These are phyloP conservation scores for Singerocomus inundabilis DNA, from an alignment of 1,284 basidiomycete genomes.

Conservation along the genomic window DNA sequence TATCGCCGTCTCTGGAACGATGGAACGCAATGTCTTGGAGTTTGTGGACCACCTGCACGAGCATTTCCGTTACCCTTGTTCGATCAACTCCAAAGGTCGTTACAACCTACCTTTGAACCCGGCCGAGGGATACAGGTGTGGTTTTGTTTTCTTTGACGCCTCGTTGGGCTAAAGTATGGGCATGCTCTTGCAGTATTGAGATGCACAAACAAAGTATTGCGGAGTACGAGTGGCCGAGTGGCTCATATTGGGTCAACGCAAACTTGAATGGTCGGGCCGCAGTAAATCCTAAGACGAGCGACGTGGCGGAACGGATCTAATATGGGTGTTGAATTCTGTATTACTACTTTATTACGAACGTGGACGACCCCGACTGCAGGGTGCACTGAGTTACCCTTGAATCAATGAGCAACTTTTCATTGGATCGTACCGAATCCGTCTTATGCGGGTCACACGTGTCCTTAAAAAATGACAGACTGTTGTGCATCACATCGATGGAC, in stretches of 20 bases:
- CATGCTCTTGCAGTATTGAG: conserved; percentile 56
- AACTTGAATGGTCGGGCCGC: no score
- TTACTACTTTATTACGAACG: conserved; percentile 1
- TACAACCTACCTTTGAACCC: conserved; percentile 78
- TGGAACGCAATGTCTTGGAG: conserved; percentile 93
- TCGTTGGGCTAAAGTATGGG: neutral
- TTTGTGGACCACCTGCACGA: conserved; percentile 91
- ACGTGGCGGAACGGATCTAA: neutral
- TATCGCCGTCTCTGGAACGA: conserved; percentile 85
- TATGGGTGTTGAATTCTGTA: neutral
- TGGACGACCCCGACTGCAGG: no score
- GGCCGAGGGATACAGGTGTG: conserved; percentile 71
- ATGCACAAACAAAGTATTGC: conserved; percentile 71
- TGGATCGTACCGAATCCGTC: no score
- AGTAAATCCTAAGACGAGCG: conserved; percentile 3
- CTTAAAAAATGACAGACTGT: neutral
- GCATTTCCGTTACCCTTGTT: conserved; percentile 87
- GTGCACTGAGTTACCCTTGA: no score
- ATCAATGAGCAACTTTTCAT: neutral
- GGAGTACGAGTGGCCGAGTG: conserved; percentile 74
- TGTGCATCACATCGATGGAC: neutral
- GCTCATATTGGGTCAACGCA: conserved; percentile 61
- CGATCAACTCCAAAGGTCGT: conserved; percentile 81
- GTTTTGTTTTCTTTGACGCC: neutral
- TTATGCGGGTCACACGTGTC: no score